Evolutionary conservation across 2,329 filamentous ascomycete genomes (phyloP).

Genomic region (Cladobotryum mycophilum): DNA sequence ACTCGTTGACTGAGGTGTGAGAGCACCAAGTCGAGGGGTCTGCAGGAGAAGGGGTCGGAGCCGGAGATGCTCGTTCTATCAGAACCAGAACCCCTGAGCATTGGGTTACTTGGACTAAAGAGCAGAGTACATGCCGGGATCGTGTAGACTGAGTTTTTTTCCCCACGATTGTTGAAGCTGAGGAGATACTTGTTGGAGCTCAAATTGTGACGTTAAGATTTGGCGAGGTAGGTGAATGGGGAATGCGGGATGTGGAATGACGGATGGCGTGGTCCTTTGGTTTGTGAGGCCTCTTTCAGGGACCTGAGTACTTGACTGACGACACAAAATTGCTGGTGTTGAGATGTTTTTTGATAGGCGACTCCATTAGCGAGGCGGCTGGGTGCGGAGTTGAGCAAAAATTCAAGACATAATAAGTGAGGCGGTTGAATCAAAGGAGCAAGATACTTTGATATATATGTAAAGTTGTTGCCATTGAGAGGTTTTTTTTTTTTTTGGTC

Average conservation of each 20-base stretch:
- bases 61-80: conserved; percentile 48
- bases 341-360: conserved; percentile 6
- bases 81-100: conserved; percentile 53
- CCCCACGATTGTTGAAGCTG: too few species aligned
- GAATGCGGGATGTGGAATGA: too few species aligned
- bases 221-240: too few species aligned
- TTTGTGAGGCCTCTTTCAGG: too few species aligned
- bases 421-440: too few species aligned
- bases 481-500: neutral
- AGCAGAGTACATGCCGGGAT: conserved; percentile 48
- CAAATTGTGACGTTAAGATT: too few species aligned
- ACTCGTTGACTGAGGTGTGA: conserved; percentile 20
- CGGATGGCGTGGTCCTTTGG: too few species aligned
- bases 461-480: neutral
- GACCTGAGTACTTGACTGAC: neutral
- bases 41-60: conserved; percentile 1
- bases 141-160: too few species aligned
- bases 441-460: too few species aligned
- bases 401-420: too few species aligned
- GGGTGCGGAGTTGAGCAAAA: neutral
- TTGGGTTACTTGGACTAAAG: conserved; percentile 58
- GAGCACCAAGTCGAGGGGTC: conserved; percentile 24
- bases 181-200: too few species aligned
- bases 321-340: neutral
- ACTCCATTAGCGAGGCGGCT: too few species aligned